Percentiles rank a stretch among this genome's conserved stretches.
Evolutionary conservation across 1,139 yeast genomes (phyloP).

Genomic region (Debaryomyces psychrophilus): DNA sequence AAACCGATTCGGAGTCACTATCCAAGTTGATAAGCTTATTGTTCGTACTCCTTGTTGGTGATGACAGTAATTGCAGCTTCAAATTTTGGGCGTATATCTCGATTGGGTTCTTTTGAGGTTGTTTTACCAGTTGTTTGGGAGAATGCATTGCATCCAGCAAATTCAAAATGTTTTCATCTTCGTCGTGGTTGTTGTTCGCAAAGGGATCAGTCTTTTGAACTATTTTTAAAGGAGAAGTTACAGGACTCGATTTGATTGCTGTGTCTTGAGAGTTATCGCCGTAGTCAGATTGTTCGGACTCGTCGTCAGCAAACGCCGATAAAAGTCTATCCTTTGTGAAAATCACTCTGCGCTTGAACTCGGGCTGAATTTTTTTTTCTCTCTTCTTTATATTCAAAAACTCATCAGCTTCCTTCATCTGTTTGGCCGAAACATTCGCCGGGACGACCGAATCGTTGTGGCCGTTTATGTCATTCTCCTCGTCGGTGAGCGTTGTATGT

Average conservation of each 20-base stretch:
- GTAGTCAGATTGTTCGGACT: slow-evolving; percentile 22
- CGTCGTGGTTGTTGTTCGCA: slow-evolving; percentile 16
- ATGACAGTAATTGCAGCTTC: slow-evolving; percentile 28
- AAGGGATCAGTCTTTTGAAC: slow-evolving; percentile 8
- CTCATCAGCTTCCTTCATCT: slow-evolving; percentile 38
- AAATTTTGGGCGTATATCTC: slow-evolving; percentile 41
- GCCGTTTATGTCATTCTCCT: slow-evolving; percentile 39
- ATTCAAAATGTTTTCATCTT: slow-evolving; percentile 23
- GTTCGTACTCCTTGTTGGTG: slow-evolving; percentile 22
- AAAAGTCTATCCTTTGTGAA: slow-evolving; percentile 40
- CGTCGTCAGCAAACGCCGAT: slow-evolving; percentile 37
- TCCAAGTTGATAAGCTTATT: slow-evolving; percentile 4
- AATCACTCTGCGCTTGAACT: slow-evolving; percentile 30
- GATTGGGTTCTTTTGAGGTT: slow-evolving; percentile 31
- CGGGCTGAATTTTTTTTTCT: slow-evolving; percentile 36
- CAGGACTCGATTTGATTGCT: slow-evolving; percentile 29
- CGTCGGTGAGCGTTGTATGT: slow-evolving; percentile 43
- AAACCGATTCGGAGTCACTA: slow-evolving; percentile 15
- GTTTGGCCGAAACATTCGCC: slow-evolving; percentile 23
- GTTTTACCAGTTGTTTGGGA: not conserved
- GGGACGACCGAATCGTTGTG: slow-evolving; percentile 24
- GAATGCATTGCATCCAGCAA: slow-evolving; percentile 11
- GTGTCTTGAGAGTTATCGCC: slow-evolving; percentile 13
- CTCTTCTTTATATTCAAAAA: slow-evolving; percentile 43
- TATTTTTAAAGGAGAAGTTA: slow-evolving; percentile 38